Evolutionary conservation across 2,329 filamentous ascomycete species (phyloP).

Genomic region (Aspergillus jensenii): DNA sequence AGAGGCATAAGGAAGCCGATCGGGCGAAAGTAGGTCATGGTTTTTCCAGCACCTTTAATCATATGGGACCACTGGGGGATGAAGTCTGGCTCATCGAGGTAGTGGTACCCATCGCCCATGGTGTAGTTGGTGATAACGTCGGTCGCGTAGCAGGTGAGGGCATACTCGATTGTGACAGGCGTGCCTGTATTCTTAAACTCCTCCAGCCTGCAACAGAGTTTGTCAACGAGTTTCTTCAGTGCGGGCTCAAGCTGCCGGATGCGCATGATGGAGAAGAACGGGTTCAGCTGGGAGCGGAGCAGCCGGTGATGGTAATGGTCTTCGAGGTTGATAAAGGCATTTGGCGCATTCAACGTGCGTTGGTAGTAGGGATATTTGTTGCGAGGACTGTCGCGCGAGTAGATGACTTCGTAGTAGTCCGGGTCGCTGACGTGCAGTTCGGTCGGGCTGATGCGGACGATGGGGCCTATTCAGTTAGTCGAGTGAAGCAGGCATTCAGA

Average conservation of each 20-base stretch:
- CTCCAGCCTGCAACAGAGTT: slow-evolving; percentile 24
- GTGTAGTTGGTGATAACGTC: slow-evolving; percentile 49
- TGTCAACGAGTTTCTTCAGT: slow-evolving; percentile 24
- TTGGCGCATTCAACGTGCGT: slow-evolving; percentile 28
- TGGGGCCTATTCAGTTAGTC: slow-evolving; percentile 23
- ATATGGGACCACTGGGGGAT: slow-evolving; percentile 31
- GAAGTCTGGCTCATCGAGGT: slow-evolving; percentile 33
- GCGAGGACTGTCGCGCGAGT: slow-evolving; percentile 29
- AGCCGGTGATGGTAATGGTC: slow-evolving; percentile 34
- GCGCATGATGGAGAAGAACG: slow-evolving; percentile 34
- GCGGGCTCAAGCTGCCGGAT: slow-evolving; percentile 26
- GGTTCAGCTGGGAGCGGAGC: slow-evolving; percentile 33
- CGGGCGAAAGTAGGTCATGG: slow-evolving; percentile 21
- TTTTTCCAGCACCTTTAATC: slow-evolving; percentile 22
- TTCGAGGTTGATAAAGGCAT: slow-evolving; percentile 32
- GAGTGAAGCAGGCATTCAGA: not conserved
- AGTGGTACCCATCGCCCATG: slow-evolving; percentile 31
- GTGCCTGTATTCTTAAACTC: slow-evolving; percentile 16
- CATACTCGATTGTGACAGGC: slow-evolving; percentile 25
- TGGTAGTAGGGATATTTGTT: slow-evolving; percentile 31
- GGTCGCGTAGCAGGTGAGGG: slow-evolving; percentile 44
- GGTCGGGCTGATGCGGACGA: slow-evolving; percentile 33
- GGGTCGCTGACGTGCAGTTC: slow-evolving; percentile 35
- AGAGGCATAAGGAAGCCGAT: slow-evolving; percentile 22
- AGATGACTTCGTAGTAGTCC: slow-evolving; percentile 29